Evolutionary conservation across 1,284 basidiomycete species (phyloP).

Genomic region (Cutaneotrichosporon spelunceum): DNA sequence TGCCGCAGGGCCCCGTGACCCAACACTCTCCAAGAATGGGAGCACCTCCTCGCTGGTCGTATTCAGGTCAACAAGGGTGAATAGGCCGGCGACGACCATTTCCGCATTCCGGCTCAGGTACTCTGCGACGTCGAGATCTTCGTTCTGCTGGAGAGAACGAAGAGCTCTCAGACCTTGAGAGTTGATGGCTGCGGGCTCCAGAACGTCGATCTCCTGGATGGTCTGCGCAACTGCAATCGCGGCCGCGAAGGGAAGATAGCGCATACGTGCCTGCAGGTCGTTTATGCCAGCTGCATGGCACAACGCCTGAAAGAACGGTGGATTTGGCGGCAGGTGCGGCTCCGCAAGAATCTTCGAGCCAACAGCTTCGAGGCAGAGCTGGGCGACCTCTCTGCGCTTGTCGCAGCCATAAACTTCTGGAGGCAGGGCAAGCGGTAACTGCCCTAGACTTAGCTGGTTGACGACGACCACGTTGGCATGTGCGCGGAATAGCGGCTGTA

Average conservation of each 20-base stretch:
- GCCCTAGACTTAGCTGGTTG: slow-evolving; percentile 35
- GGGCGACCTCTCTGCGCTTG: slow-evolving; percentile 30
- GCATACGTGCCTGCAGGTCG: slow-evolving; percentile 14
- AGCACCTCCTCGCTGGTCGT: slow-evolving; percentile 13
- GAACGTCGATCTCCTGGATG: not conserved
- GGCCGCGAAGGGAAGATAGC: slow-evolving; percentile 28
- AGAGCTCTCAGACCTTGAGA: not conserved
- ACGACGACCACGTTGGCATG: slow-evolving; percentile 69
- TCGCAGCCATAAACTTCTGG: slow-evolving; percentile 57
- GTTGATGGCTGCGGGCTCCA: not conserved
- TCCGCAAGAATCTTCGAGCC: slow-evolving; percentile 26
- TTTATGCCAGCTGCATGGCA: slow-evolving; percentile 32
- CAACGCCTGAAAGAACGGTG: slow-evolving; percentile 24
- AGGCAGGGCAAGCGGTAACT: slow-evolving; percentile 65
- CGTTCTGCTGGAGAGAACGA: not conserved
- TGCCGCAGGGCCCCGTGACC: not conserved
- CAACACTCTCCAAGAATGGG: not conserved
- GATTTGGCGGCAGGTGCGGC: not conserved
- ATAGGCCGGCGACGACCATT: slow-evolving; percentile 23
- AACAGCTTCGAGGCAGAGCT: slow-evolving; percentile 24
- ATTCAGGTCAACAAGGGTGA: slow-evolving; percentile 24
- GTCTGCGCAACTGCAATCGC: slow-evolving; percentile 24
- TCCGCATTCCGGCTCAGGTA: not conserved
- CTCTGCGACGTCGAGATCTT: not conserved
- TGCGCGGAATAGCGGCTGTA: slow-evolving; percentile 69